Base-by-base conservation (phyloP, 108 stramenopile genomes). In the Skeletonema tropicum region DNA sequence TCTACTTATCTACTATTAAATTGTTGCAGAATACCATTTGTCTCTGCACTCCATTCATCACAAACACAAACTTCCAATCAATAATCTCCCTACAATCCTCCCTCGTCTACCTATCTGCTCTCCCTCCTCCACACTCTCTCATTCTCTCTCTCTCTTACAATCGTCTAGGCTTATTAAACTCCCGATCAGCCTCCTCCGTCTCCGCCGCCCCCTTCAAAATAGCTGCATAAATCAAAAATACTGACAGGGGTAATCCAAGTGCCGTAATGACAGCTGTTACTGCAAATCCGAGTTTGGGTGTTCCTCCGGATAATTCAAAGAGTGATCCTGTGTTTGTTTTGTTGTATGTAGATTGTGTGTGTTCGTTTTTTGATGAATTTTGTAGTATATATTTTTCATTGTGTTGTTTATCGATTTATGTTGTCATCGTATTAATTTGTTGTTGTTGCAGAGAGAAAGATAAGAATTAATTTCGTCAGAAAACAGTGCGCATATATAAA, bases 181-280 rank as follows among this genome's bases (percentile, higher is more conserved):
- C 61, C 41, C 42, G 66, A 71, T 94, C 93, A 67, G 91, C 93
- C 69, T 84, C 93, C 76, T 91, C 93, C n/a, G 93, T 94, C 70
- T 94, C 93, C 1, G 88, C 90, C 12, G 66, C 73, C 32, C 83
- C 93, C 76, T 94, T 94, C 8, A 77, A 64, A 52, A 94, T 90
- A 63, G 90, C 87, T 14, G 90, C 93, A 72, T 88, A 90, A 61
- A 94, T 85, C 65, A 94, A 80, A 79, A 88, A 88, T 19, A 90
- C 55, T 55, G 83, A 86, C 3, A 68, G 1, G 7, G 93, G 88
- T 39, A 89, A 45, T 8, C 89, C 87, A 49, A 90, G 57, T 7
- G 71, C 80, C 1, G 89, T 80, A 64, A 94, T 70, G 11, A 74
- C 80, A 2, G 82, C 88, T 10, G 88, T 85, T 25, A 77, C 42